Conservation (phyloP, 148 eudicot species). For the Selenicereus undatus region DNA sequence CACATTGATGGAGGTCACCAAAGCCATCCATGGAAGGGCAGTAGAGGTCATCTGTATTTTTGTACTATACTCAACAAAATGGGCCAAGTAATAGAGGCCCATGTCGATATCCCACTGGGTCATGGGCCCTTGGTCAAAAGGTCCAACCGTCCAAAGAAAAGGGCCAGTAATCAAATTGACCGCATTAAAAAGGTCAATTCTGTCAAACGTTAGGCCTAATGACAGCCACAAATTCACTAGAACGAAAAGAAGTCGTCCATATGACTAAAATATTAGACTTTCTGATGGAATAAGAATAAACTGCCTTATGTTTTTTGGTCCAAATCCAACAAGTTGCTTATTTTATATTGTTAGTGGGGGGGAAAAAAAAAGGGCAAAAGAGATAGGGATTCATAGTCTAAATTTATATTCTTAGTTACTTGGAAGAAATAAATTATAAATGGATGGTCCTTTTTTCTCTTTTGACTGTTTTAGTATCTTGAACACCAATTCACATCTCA, state of each 20-base stretch:
- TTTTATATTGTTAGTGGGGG: neutral
- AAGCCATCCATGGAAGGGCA: too few relatives aligned
- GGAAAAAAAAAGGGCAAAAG: slow-evolving; percentile 2
- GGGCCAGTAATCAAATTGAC: neutral
- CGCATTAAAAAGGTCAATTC: neutral
- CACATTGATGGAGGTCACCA: too few relatives aligned
- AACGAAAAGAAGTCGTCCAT: slow-evolving; percentile 10
- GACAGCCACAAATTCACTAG: slow-evolving; percentile 14
- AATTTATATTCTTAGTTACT: slow-evolving; percentile 17
- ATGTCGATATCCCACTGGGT: neutral
- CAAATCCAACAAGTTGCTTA: neutral
- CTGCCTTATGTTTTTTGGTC: neutral
- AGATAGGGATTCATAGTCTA: slow-evolving; percentile 1
- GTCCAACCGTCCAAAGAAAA: neutral
- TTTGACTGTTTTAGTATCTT: neutral
- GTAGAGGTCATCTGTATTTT: too few relatives aligned
- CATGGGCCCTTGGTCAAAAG: neutral
- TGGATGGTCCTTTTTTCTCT: neutral
- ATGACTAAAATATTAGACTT: slow-evolving; percentile 10
- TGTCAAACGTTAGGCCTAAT: slow-evolving; percentile 15
- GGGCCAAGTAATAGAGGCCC: neutral
- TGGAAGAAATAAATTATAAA: neutral
- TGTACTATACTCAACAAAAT: too few relatives aligned
- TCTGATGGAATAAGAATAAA: slow-evolving; percentile 32
- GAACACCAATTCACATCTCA: neutral